Percentiles rank a stretch among this genome's conserved stretches.
Conservation (phyloP, 2,329 filamentous ascomycete genomes). For the Neospermospora avenae region DNA sequence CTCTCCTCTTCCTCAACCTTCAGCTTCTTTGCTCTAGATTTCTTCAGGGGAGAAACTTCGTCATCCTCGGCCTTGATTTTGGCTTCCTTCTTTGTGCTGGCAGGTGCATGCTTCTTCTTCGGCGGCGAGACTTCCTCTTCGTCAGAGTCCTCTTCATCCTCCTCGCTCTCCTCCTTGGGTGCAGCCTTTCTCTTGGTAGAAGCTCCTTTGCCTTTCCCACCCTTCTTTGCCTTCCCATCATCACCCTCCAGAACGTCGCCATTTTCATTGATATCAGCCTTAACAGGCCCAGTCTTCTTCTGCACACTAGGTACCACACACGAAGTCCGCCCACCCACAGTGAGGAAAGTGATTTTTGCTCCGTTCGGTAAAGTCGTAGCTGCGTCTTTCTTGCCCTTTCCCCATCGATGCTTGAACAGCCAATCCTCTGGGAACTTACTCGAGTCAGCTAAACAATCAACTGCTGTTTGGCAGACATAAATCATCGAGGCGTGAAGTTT, state of each 20-base stretch:
- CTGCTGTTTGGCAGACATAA: slow-evolving; percentile 75
- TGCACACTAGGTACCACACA: slow-evolving; percentile 83
- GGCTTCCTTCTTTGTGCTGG: neutral
- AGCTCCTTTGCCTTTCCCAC: slow-evolving; percentile 34
- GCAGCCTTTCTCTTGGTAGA: slow-evolving; percentile 23
- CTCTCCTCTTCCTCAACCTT: neutral
- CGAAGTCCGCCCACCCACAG: slow-evolving; percentile 86
- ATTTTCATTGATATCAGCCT: slow-evolving; percentile 28
- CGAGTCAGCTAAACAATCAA: slow-evolving; percentile 76
- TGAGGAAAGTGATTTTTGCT: slow-evolving; percentile 80
- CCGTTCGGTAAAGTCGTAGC: slow-evolving; percentile 72
- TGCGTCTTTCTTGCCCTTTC: slow-evolving; percentile 75
- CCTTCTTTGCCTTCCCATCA: slow-evolving; percentile 28
- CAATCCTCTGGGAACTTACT: slow-evolving; percentile 82
- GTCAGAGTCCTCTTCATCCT: neutral
- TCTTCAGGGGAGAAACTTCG: neutral
- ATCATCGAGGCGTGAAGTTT: slow-evolving; percentile 69
- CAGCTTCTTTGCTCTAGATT: slow-evolving; percentile 5
- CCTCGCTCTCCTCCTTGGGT: slow-evolving; percentile 1
- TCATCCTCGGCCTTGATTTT: neutral
- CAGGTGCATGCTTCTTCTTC: neutral
- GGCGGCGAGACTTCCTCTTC: neutral
- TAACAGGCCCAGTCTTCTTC: slow-evolving; percentile 58
- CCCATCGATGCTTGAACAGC: slow-evolving; percentile 87
- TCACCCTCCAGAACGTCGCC: neutral